phyloP scores from a whole-genome alignment of 805 yeast species.

The Cyberlindnera euphorbiae region DNA sequence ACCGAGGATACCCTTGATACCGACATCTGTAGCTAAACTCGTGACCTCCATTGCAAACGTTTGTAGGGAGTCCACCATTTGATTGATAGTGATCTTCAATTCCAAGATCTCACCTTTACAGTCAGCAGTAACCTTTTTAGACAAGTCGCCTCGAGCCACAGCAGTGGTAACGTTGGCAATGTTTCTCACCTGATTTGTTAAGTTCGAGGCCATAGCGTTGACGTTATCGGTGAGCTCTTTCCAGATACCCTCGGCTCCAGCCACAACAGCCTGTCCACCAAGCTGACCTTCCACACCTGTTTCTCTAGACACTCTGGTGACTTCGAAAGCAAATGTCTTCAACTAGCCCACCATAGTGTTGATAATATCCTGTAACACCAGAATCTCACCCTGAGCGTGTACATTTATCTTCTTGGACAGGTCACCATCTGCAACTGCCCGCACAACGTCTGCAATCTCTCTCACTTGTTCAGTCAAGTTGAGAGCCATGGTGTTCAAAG shows the following conservation, averaged over 20 bases:
- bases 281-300: constrained; percentile 85
- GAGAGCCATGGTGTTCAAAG: constrained; percentile 83
- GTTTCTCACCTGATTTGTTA: constrained; percentile 84
- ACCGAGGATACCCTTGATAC: constrained; percentile 88
- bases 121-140: constrained; percentile 81
- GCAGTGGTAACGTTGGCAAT: constrained; percentile 84
- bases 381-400: constrained; percentile 85
- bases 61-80: constrained; percentile 89
- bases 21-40: constrained; percentile 87
- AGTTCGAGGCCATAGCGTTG: constrained; percentile 84
- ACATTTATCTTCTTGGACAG: constrained; percentile 78
- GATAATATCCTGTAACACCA: constrained; percentile 78
- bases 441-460: constrained; percentile 84
- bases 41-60: constrained; percentile 87
- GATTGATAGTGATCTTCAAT: constrained; percentile 78
- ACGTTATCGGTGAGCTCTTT: constrained; percentile 84
- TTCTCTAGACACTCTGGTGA: constrained; percentile 81
- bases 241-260: constrained; percentile 86
- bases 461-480: constrained; percentile 86
- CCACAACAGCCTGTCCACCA: constrained; percentile 84
- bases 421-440: constrained; percentile 91
- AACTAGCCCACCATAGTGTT: constrained; percentile 88
- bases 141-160: constrained; percentile 84
- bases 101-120: constrained; percentile 90
- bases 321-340: constrained; percentile 84